Percentiles rank a stretch among this genome's conserved stretches.
These are phyloP conservation scores for Chaetomium fimeti DNA, from an alignment of 495 filamentous ascomycete genomes.

Conservation along the genomic window DNA sequence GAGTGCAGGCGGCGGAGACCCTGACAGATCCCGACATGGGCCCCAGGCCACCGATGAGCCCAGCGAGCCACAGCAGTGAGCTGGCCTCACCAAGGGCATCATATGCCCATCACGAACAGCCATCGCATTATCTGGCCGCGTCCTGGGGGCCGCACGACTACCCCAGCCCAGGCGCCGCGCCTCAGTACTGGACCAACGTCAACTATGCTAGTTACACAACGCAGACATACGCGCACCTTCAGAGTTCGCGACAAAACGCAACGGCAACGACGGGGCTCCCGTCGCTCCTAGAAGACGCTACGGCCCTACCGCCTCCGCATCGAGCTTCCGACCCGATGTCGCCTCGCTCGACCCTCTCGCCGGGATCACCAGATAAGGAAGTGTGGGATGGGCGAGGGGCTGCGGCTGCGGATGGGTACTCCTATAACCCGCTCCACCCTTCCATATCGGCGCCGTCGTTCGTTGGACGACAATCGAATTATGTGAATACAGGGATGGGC, in stretches of 20 bases:
- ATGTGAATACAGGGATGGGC: background rate
- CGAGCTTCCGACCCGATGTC: slow-evolving; percentile 12
- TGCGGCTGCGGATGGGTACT: background rate
- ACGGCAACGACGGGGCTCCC: slow-evolving; percentile 20
- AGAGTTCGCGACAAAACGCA: slow-evolving; percentile 15
- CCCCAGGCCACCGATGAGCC: slow-evolving; percentile 2
- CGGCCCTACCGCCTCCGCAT: slow-evolving; percentile 15
- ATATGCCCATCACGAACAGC: slow-evolving; percentile 6
- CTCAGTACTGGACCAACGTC: slow-evolving; percentile 23
- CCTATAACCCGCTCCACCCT: background rate
- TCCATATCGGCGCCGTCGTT: slow-evolving; percentile 13
- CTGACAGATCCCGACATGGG: slow-evolving; percentile 30
- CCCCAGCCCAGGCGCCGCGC: slow-evolving; percentile 7
- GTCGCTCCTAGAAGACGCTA: slow-evolving; percentile 33
- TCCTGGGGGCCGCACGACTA: slow-evolving; percentile 7
- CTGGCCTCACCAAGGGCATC: slow-evolving; percentile 8
- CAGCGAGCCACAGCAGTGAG: slow-evolving; percentile 1
- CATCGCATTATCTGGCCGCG: slow-evolving; percentile 4
- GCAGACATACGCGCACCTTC: slow-evolving; percentile 27
- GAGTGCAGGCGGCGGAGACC: slow-evolving; percentile 36
- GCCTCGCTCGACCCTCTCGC: background rate
- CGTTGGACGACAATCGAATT: slow-evolving; percentile 6
- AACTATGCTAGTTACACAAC: slow-evolving; percentile 34
- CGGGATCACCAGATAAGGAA: slow-evolving; percentile 21
- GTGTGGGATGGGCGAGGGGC: slow-evolving; percentile 11